Conservation (phyloP, 441 rosid genomes). For the Omphalea diandra region DNA sequence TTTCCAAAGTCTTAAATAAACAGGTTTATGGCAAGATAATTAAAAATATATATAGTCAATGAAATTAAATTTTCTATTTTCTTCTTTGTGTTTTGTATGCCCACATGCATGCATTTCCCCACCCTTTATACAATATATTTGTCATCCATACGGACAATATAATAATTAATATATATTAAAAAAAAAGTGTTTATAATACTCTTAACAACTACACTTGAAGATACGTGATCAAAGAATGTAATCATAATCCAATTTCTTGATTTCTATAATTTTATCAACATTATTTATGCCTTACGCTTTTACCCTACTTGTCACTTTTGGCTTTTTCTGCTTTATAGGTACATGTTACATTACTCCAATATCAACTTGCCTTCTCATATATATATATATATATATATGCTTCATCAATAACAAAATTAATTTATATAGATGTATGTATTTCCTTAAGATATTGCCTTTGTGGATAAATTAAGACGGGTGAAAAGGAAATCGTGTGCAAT, state of each 20-base stretch:
- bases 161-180: background rate
- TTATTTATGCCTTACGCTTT: constrained; percentile 14
- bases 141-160: constrained; percentile 9
- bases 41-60: too few relatives aligned
- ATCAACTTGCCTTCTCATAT: background rate
- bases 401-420: too few relatives aligned
- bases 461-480: background rate
- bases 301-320: constrained; percentile 17
- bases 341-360: background rate
- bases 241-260: background rate
- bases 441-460: background rate
- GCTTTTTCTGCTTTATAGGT: constrained; percentile 13
- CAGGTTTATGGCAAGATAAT: constrained; percentile 20
- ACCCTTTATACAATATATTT: constrained; percentile 21
- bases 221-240: constrained; percentile 19
- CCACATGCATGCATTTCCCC: constrained; percentile 14
- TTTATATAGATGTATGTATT: too few relatives aligned
- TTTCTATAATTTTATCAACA: background rate
- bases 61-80: background rate
- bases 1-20: constrained; percentile 20
- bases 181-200: background rate
- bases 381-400: background rate
- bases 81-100: background rate
- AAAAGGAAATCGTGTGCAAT: background rate
- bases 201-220: constrained; percentile 20